These are phyloP conservation scores for Beauveria bassiana DNA, from an alignment of 2,329 filamentous ascomycete genomes.

Conservation along the genomic window DNA sequence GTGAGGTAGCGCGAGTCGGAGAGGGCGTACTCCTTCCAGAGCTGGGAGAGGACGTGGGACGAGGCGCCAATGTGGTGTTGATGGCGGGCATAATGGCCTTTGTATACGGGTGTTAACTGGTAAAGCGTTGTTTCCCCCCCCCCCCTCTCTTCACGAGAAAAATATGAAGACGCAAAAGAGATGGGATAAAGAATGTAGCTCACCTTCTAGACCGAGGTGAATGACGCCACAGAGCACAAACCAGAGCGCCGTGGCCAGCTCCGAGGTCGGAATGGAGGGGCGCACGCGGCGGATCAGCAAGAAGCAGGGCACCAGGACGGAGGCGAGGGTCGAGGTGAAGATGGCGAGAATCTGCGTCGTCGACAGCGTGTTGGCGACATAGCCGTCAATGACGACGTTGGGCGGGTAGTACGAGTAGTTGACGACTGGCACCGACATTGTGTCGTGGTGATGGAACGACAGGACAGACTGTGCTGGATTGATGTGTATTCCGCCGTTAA, in stretches of 20 bases:
- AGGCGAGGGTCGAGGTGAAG: slow-evolving; percentile 49
- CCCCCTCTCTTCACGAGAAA: not conserved
- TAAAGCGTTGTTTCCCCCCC: not conserved
- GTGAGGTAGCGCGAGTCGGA: slow-evolving; percentile 41
- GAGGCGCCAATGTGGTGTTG: slow-evolving; percentile 24
- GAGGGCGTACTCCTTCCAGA: slow-evolving; percentile 43
- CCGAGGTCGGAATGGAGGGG: slow-evolving; percentile 41
- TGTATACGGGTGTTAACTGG: not conserved
- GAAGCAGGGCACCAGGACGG: slow-evolving; percentile 51
- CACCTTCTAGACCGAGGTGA: slow-evolving; percentile 25
- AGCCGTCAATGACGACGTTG: slow-evolving; percentile 52
- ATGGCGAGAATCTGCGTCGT: slow-evolving; percentile 49
- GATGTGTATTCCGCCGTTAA: too few relatives aligned
- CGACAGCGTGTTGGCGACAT: slow-evolving; percentile 57
- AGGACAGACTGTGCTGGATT: too few relatives aligned
- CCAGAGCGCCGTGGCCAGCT: slow-evolving; percentile 58
- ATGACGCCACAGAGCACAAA: slow-evolving; percentile 56
- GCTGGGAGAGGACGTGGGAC: slow-evolving; percentile 32
- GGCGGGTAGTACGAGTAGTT: slow-evolving; percentile 66
- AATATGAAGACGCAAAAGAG: too few relatives aligned
- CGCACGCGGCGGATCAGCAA: slow-evolving; percentile 43
- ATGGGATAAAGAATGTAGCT: not conserved
- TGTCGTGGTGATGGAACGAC: too few relatives aligned
- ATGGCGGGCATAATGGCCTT: slow-evolving; percentile 37
- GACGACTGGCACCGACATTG: not conserved